Base-by-base conservation (phyloP, 257 asterid species). In the Forsythia suspensa region DNA sequence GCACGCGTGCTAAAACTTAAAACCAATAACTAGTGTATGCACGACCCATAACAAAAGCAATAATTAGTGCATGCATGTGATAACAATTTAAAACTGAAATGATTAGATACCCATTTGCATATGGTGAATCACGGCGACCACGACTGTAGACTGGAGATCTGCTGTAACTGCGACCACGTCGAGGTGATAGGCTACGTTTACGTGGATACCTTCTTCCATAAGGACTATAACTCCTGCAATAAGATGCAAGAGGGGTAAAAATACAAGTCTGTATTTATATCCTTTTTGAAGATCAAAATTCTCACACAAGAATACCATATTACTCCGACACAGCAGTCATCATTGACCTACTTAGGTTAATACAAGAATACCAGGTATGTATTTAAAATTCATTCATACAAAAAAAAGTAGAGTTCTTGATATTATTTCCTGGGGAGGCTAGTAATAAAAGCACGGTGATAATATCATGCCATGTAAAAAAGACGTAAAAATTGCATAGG, bases 181-280 rank as follows among this genome's bases (percentile, higher is more conserved):
- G 82, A 51, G 90, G 90, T 57, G 91, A 85, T 24, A 80, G 43
- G 80, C 91, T 85, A 73, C 78, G 80, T 68, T 83, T 89, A 66
- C 82, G 85, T n/a, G 91, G 89, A 59, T 90, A 88, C 76, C 88
- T 79, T 55, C 85, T 86, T 24, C 85, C 87, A 40, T 71, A 82
- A 76, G 94, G 94, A 57, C 87, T 86, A 55, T 82, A 78, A 69
- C 90, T 88, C 87, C 94, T 89, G 86, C 61, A 59, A 44, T 36
- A 73, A n/a, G 44, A 75, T 12, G 15, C 3, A 71, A 29, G 18
- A 8, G 16, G n/a, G 8, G 3, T 37, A 9, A 16, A 15, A 38
- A 12, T 16, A 8, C 11, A 55, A 5, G 8, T 20, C 37, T 57
- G 4, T 71, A 15, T 13, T 55, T 61, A 61, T 9, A 2, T 61